phyloP scores from a whole-genome alignment of 805 yeast genomes.

The Cyberlindnera meyerae region DNA sequence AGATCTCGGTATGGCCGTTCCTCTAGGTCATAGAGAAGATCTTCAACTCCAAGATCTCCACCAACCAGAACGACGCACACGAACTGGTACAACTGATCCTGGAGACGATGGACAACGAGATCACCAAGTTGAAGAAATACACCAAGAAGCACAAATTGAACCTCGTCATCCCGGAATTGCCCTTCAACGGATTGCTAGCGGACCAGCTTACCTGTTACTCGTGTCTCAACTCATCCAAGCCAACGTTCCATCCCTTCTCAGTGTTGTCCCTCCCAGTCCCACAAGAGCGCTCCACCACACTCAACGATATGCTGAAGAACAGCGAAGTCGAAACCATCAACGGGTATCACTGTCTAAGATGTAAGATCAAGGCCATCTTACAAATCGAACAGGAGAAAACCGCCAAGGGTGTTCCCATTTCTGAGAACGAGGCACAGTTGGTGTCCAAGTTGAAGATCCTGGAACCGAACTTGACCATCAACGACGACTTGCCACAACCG shows the following conservation, averaged over 20 bases:
- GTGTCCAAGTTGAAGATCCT: constrained; percentile 34
- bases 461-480: constrained; percentile 41
- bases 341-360: constrained; percentile 74
- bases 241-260: constrained; percentile 54
- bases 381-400: constrained; percentile 27
- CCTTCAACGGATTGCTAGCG: constrained; percentile 63
- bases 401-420: constrained; percentile 8
- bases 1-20: constrained; percentile 74
- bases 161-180: constrained; percentile 52
- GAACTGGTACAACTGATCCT: constrained; percentile 79
- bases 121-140: constrained; percentile 36
- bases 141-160: constrained; percentile 17
- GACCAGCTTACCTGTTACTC: constrained; percentile 66
- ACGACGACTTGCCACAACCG: constrained; percentile 57
- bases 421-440: constrained; percentile 29
- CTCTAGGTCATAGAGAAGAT: constrained; percentile 67
- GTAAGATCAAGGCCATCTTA: constrained; percentile 49
- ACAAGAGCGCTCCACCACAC: constrained; percentile 35
- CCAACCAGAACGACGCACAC: constrained; percentile 92
- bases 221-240: constrained; percentile 60
- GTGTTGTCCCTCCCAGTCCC: constrained; percentile 79
- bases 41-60: constrained; percentile 67
- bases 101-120: constrained; percentile 72
- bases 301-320: constrained; percentile 51
- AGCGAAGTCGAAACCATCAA: constrained; percentile 65